These are phyloP conservation scores for Phytopythium oedochilum DNA, from an alignment of 352 stramenopile species.

Conservation along the genomic window DNA sequence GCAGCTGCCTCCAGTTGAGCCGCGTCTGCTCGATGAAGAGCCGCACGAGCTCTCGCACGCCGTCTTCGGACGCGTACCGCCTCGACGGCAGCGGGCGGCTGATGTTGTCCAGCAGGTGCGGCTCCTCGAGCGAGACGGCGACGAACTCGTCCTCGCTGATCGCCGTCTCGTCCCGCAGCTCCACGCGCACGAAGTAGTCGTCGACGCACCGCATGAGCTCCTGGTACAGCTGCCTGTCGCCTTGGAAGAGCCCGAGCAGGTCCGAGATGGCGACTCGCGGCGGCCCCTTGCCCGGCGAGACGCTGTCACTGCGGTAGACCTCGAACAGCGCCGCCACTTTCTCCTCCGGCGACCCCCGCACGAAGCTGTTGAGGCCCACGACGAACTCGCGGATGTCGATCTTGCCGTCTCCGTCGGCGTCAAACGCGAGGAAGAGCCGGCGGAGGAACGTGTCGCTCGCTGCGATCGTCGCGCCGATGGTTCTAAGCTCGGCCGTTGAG, in stretches of 20 bases:
- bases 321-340: slow-evolving; percentile 39
- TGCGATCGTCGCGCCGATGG: slow-evolving; percentile 39
- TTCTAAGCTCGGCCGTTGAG: slow-evolving; percentile 11
- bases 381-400: slow-evolving; percentile 55
- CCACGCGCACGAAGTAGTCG: slow-evolving; percentile 39
- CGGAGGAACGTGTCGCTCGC: slow-evolving; percentile 37
- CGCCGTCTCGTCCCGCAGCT: slow-evolving; percentile 24
- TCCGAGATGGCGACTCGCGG: slow-evolving; percentile 33
- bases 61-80: slow-evolving; percentile 20
- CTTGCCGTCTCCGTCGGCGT: slow-evolving; percentile 33
- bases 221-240: slow-evolving; percentile 34
- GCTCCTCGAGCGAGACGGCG: slow-evolving; percentile 25
- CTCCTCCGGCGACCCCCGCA: slow-evolving; percentile 30
- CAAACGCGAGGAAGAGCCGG: slow-evolving; percentile 37
- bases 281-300: neutral
- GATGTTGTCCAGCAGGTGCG: slow-evolving; percentile 31
- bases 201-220: slow-evolving; percentile 44
- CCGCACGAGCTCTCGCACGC: slow-evolving; percentile 29
- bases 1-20: slow-evolving; percentile 22
- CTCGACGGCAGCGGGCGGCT: slow-evolving; percentile 23
- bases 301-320: slow-evolving; percentile 21
- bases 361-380: slow-evolving; percentile 37
- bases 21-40: slow-evolving; percentile 15
- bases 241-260: slow-evolving; percentile 36
- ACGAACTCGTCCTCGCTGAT: slow-evolving; percentile 45